Percentiles rank a stretch among this genome's conserved stretches.
These are phyloP conservation scores for Zygotorulaspora mrakii DNA, from an alignment of 1,139 yeast genomes.

Conservation along the genomic window DNA sequence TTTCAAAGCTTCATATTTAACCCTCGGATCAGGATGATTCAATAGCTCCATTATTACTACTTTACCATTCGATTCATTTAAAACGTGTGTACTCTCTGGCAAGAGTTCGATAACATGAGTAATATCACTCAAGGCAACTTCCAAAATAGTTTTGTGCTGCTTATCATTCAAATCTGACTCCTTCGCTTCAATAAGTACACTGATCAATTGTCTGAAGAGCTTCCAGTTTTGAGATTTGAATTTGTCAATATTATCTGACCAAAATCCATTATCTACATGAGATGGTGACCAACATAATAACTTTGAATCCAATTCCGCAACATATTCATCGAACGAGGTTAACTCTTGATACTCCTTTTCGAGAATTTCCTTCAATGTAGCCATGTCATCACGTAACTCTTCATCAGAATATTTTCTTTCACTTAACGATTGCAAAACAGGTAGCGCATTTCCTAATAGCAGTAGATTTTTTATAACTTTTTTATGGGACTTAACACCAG, in stretches of 20 bases:
- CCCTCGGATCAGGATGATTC: slow-evolving; percentile 79
- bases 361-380: slow-evolving; percentile 52
- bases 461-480: slow-evolving; percentile 59
- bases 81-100: slow-evolving; percentile 52
- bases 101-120: slow-evolving; percentile 63
- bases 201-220: slow-evolving; percentile 54
- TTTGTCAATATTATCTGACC: slow-evolving; percentile 75
- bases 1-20: slow-evolving; percentile 90
- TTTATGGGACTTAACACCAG: slow-evolving; percentile 32
- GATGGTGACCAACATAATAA: slow-evolving; percentile 89
- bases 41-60: slow-evolving; percentile 79
- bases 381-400: slow-evolving; percentile 75
- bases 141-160: slow-evolving; percentile 34
- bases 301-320: slow-evolving; percentile 76
- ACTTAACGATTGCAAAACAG: slow-evolving; percentile 61
- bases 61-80: slow-evolving; percentile 57
- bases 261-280: slow-evolving; percentile 80
- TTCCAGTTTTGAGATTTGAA: slow-evolving; percentile 80
- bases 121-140: slow-evolving; percentile 57
- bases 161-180: slow-evolving; percentile 22
- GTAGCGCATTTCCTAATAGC: slow-evolving; percentile 72
- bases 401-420: slow-evolving; percentile 95
- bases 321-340: slow-evolving; percentile 90
- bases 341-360: slow-evolving; percentile 71
- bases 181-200: slow-evolving; percentile 40